These are phyloP conservation scores for Sclerotinia minor DNA, from an alignment of 2,329 filamentous ascomycete species.

Conservation along the genomic window DNA sequence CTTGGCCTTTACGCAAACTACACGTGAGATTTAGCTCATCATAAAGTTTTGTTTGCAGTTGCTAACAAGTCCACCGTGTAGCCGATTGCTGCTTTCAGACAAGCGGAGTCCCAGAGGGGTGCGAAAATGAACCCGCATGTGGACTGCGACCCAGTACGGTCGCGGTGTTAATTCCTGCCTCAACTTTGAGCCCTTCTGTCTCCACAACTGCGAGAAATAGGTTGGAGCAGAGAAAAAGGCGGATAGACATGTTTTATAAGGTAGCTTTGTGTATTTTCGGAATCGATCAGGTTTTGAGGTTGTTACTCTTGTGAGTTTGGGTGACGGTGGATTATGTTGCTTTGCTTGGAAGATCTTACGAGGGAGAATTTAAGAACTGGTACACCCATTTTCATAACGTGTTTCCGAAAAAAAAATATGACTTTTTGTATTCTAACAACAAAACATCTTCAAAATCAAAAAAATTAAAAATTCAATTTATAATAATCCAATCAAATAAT, in stretches of 20 bases:
- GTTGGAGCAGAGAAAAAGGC: not conserved
- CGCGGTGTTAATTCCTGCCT: not conserved
- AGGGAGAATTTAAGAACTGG: too few relatives aligned
- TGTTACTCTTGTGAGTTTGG: not conserved
- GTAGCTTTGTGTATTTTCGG: not conserved
- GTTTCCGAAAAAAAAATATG: too few relatives aligned
- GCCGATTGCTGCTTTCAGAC: not conserved
- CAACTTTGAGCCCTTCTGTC: not conserved
- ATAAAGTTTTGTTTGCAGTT: rapidly evolving
- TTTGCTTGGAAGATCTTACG: not conserved
- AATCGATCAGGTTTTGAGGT: not conserved
- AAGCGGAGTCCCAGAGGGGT: not conserved
- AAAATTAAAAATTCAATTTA: too few relatives aligned
- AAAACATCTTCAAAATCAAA: too few relatives aligned
- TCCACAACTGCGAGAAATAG: not conserved
- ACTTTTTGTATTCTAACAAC: too few relatives aligned
- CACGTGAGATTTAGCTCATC: not conserved
- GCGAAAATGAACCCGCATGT: not conserved
- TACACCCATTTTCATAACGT: too few relatives aligned
- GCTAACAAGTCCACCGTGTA: not conserved
- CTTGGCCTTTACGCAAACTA: not conserved
- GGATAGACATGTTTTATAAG: too few relatives aligned
- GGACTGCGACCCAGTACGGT: not conserved
- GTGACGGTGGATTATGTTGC: not conserved
- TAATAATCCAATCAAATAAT: too few relatives aligned